These are phyloP conservation scores for Colletotrichum falcatum DNA, from an alignment of 2,329 filamentous ascomycete species.

Conservation along the genomic window DNA sequence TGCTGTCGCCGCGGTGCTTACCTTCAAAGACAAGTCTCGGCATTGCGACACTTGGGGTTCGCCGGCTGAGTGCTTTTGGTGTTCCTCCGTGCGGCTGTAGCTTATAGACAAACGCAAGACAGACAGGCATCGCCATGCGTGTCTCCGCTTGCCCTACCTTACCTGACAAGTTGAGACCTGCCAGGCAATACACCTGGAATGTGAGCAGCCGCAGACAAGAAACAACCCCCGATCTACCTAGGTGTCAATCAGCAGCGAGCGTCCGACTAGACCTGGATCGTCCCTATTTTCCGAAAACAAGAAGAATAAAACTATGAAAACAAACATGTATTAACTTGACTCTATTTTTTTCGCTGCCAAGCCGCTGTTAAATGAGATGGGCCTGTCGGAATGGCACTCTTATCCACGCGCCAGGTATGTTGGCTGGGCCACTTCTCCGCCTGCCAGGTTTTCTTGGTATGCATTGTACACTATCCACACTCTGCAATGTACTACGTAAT, in stretches of 20 bases:
- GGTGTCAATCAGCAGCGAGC: background rate
- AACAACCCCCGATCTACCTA: background rate
- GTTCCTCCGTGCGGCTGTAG: constrained; percentile 5
- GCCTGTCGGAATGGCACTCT: constrained; percentile 28
- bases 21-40: constrained; percentile 9
- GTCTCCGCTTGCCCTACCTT: constrained; percentile 2
- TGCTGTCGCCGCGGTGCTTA: background rate
- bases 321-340: too few species aligned
- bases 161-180: constrained; percentile 19
- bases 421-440: constrained; percentile 10
- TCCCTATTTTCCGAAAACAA: background rate
- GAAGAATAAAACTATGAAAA: background rate
- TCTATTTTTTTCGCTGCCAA: background rate
- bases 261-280: background rate
- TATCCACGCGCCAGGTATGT: constrained; percentile 18
- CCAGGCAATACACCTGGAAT: background rate
- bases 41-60: constrained; percentile 23
- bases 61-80: constrained; percentile 15
- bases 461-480: background rate
- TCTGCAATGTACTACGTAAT: background rate
- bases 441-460: constrained; percentile 3
- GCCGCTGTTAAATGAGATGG: constrained; percentile 35
- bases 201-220: constrained; percentile 2
- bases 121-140: constrained; percentile 7
- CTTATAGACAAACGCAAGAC: background rate